Evolutionary conservation across 108 stramenopile species (phyloP).

Genomic region (Pseudonitzschia multiseries): DNA sequence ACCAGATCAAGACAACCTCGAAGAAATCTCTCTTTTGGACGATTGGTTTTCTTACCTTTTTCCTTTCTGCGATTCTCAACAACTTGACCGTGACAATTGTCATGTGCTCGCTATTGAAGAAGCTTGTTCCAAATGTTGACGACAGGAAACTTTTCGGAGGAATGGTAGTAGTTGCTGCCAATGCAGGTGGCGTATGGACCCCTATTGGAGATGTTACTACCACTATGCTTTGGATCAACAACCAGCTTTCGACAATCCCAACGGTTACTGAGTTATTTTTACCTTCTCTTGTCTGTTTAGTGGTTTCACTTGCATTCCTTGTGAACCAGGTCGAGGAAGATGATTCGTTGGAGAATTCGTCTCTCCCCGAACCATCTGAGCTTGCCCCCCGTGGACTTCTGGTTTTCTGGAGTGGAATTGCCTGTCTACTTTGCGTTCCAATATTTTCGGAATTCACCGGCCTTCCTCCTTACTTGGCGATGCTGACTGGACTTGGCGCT

Average conservation of each 20-base stretch:
- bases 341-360: conserved; percentile 41
- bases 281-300: conserved; percentile 83
- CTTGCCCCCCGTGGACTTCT: conserved; percentile 83
- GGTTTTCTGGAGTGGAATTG: conserved; percentile 89
- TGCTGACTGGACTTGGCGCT: conserved; percentile 91
- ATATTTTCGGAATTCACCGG: conserved; percentile 91
- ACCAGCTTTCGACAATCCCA: conserved; percentile 86
- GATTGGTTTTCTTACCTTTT: conserved; percentile 91
- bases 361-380: conserved; percentile 61
- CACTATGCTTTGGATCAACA: conserved; percentile 95
- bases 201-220: conserved; percentile 96
- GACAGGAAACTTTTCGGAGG: conserved; percentile 90
- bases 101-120: conserved; percentile 85
- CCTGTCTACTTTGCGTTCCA: conserved; percentile 79
- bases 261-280: conserved; percentile 87
- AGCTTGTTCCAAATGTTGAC: conserved; percentile 81
- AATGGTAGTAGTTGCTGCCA: conserved; percentile 94
- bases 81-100: conserved; percentile 95
- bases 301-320: conserved; percentile 80
- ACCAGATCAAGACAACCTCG: conserved; percentile 84
- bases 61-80: conserved; percentile 89
- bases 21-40: conserved; percentile 92
- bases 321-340: conserved; percentile 85
- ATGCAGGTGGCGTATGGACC: conserved; percentile 96
- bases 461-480: conserved; percentile 91